Percentiles rank a stretch among this genome's conserved stretches.
phyloP scores from a whole-genome alignment of 345 rosid species.

The Aquilaria malaccensis region DNA sequence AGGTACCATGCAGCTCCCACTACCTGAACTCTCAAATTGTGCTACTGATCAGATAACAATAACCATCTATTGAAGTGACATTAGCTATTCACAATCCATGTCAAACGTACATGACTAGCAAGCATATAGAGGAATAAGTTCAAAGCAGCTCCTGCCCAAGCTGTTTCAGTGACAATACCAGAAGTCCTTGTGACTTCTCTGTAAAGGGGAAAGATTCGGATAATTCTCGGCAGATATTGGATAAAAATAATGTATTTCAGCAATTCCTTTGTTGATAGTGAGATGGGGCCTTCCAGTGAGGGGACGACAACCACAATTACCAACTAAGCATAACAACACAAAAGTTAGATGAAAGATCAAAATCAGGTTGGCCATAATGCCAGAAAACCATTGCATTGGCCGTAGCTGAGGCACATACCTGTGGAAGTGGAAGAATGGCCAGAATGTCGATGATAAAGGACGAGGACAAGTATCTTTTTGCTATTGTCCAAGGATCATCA shows the following conservation, averaged over 20 bases:
- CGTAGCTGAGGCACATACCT: constrained; percentile 15
- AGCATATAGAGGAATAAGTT: constrained; percentile 28
- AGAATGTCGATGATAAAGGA: constrained; percentile 28
- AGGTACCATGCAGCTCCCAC: constrained; percentile 32
- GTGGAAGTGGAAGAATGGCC: constrained; percentile 31
- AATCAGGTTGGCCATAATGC: too few species aligned
- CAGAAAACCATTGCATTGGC: neutral
- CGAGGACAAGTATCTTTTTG: constrained; percentile 21
- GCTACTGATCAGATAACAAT: neutral
- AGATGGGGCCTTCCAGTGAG: constrained; percentile 6
- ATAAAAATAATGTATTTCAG: constrained; percentile 26
- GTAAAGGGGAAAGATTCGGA: constrained; percentile 21
- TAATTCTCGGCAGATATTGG: constrained; percentile 30
- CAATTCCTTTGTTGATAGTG: constrained; percentile 25
- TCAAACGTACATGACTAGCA: constrained; percentile 29
- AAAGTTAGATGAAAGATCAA: constrained; percentile 1
- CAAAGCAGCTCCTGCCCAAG: constrained; percentile 35
- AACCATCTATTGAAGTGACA: neutral
- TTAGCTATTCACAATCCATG: neutral
- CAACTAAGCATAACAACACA: constrained; percentile 11
- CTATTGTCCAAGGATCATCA: constrained; percentile 13
- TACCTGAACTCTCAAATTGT: constrained; percentile 10
- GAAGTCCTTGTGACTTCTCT: constrained; percentile 31
- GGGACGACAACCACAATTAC: constrained; percentile 29
- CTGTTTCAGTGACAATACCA: constrained; percentile 29